These are phyloP conservation scores for Bullera alba DNA, from an alignment of 768 basidiomycete genomes.

Conservation along the genomic window DNA sequence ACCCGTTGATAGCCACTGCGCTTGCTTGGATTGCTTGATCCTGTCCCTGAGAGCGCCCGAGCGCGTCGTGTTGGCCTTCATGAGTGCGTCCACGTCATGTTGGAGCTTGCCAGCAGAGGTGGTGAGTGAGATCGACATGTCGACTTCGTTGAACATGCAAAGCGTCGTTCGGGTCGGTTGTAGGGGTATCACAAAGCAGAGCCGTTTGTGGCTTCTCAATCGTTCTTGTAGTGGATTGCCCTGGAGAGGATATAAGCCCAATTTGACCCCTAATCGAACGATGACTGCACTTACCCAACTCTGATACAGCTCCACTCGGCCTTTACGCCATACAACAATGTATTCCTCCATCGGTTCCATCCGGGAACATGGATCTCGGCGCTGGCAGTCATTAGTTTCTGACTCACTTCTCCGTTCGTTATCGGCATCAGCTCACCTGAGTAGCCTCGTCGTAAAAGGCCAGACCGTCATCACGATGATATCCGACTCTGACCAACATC, in stretches of 20 bases:
- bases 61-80: slow-evolving; percentile 18
- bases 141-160: slow-evolving; percentile 81
- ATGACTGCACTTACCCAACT: slow-evolving; percentile 60
- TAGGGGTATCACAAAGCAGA: slow-evolving; percentile 72
- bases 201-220: slow-evolving; percentile 64
- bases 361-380: slow-evolving; percentile 50
- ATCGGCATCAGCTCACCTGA: slow-evolving; percentile 6
- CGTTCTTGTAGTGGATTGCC: slow-evolving; percentile 60
- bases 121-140: slow-evolving; percentile 65
- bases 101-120: slow-evolving; percentile 25
- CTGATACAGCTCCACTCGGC: slow-evolving; percentile 72
- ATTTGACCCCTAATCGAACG: not conserved
- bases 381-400: slow-evolving; percentile 53
- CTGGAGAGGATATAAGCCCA: slow-evolving; percentile 12
- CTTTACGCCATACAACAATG: slow-evolving; percentile 74
- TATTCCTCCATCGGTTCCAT: slow-evolving; percentile 69
- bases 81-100: slow-evolving; percentile 15
- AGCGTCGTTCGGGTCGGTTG: slow-evolving; percentile 57
- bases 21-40: slow-evolving; percentile 42
- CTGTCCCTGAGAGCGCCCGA: slow-evolving; percentile 30
- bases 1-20: slow-evolving; percentile 51
- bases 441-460: slow-evolving; percentile 26
- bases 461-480: slow-evolving; percentile 51
- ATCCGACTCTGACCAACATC: slow-evolving; percentile 74
- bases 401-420: not conserved